phyloP scores from a whole-genome alignment of 1,284 basidiomycete species.

The Leccinum griseonigrum region DNA sequence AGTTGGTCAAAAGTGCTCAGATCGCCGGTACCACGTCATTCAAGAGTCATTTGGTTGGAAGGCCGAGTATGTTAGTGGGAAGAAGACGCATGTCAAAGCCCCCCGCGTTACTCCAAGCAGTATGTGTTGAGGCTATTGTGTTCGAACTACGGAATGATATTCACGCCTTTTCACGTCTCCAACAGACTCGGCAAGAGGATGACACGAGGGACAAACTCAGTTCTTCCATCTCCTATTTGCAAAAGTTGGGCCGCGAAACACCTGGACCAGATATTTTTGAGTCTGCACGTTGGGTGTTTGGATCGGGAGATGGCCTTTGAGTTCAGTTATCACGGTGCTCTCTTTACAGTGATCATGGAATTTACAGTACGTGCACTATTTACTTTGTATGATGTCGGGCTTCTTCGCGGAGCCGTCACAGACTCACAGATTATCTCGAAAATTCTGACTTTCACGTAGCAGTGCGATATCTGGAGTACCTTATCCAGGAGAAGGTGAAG shows the following conservation, averaged over 20 bases:
- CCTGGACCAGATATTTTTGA: conserved; percentile 73
- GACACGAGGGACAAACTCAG: conserved; percentile 78
- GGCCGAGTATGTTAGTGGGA: conserved; percentile 85
- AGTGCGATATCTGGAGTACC: conserved; percentile 82
- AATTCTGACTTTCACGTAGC: conserved; percentile 65
- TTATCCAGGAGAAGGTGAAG: conserved; percentile 77
- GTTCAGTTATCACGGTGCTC: conserved; percentile 38
- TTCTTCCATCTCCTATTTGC: conserved; percentile 88
- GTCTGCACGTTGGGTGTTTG: conserved; percentile 83
- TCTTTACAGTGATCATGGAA: neutral
- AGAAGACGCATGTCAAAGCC: conserved; percentile 93
- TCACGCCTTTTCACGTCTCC: neutral
- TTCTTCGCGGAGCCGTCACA: conserved; percentile 76
- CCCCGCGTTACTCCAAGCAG: conserved; percentile 75
- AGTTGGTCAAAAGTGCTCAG: conserved; percentile 85
- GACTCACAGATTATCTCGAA: conserved; percentile 62
- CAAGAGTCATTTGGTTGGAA: conserved; percentile 86
- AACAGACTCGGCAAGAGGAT: conserved; percentile 73
- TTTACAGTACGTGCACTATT: conserved; percentile 48
- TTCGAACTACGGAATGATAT: neutral
- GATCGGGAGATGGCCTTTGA: conserved; percentile 75
- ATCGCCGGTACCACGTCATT: conserved; percentile 95
- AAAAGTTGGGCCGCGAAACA: conserved; percentile 83
- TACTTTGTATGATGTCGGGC: conserved; percentile 88
- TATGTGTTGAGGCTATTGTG: conserved; percentile 27